Evolutionary conservation across 805 yeast species (phyloP).

Genomic region (Ogataea zsoltii): DNA sequence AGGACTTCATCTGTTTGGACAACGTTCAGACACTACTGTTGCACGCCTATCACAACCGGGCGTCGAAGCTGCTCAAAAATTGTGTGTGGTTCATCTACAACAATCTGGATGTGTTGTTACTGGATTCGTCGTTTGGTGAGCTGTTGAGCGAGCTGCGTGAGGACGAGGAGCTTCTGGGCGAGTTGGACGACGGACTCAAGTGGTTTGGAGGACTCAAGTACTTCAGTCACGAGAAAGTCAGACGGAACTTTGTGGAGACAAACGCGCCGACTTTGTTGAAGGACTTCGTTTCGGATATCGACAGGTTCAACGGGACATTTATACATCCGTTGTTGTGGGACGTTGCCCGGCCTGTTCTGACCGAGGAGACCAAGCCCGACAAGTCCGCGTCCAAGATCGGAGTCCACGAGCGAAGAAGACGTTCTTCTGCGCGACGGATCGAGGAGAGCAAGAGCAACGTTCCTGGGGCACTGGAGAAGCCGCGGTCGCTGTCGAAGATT

Average conservation of each 20-base stretch:
- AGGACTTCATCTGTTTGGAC: constrained; percentile 56
- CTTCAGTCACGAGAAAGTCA: constrained; percentile 21
- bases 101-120: constrained; percentile 62
- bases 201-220: constrained; percentile 36
- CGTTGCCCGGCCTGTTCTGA: constrained; percentile 26
- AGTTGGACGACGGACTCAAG: constrained; percentile 36
- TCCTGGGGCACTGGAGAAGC: constrained; percentile 25
- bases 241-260: constrained; percentile 23
- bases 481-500: constrained; percentile 10
- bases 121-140: constrained; percentile 42
- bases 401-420: constrained; percentile 20
- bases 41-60: constrained; percentile 53
- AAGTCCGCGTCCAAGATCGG: constrained; percentile 6
- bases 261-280: constrained; percentile 31
- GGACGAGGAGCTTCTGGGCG: constrained; percentile 17
- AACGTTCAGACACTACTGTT: constrained; percentile 58
- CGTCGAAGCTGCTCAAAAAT: constrained; percentile 54
- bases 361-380: constrained; percentile 12
- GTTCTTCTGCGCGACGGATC: constrained; percentile 25
- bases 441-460: constrained; percentile 22
- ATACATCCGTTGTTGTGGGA: constrained; percentile 36
- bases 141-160: constrained; percentile 30
- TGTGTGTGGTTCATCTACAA: constrained; percentile 69
- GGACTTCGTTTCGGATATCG: constrained; percentile 37
- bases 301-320: constrained; percentile 42